Percentiles rank a stretch among this genome's conserved stretches.
phyloP scores from a whole-genome alignment of 1,139 yeast genomes.

The Hyphopichia burtonii region DNA sequence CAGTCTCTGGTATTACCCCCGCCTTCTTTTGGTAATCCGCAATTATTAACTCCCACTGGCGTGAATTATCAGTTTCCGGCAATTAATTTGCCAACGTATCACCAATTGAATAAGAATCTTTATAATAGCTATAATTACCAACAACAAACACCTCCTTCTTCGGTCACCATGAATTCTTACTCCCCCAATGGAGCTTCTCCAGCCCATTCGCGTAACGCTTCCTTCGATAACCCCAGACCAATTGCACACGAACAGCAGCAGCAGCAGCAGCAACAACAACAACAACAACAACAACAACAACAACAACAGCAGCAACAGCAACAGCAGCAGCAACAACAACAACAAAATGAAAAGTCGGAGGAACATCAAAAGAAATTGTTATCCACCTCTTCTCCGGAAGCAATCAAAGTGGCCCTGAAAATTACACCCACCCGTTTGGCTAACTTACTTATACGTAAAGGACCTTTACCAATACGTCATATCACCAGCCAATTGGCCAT shows the following conservation, averaged over 20 bases:
- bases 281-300: not conserved
- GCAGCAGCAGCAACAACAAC: not conserved
- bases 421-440: conserved; percentile 83
- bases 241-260: not conserved
- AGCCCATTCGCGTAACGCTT: not conserved
- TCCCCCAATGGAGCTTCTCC: not conserved
- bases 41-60: not conserved
- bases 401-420: conserved; percentile 82
- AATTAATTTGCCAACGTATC: not conserved
- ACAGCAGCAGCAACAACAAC: not conserved
- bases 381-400: conserved; percentile 84
- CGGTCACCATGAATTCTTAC: not conserved
- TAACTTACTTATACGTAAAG: conserved; percentile 63
- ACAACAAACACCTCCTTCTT: not conserved
- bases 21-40: no score
- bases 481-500: conserved; percentile 75
- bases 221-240: not conserved
- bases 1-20: not conserved
- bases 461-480: conserved; percentile 89
- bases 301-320: not conserved
- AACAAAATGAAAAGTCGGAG: not conserved
- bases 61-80: not conserved
- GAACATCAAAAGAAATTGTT: conserved; percentile 29
- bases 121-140: not conserved
- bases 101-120: not conserved